Evolutionary conservation across 306 rosid species (phyloP), one percentile per base, ranked within the genome.

Genomic region (Trifolium subterraneum): DNA sequence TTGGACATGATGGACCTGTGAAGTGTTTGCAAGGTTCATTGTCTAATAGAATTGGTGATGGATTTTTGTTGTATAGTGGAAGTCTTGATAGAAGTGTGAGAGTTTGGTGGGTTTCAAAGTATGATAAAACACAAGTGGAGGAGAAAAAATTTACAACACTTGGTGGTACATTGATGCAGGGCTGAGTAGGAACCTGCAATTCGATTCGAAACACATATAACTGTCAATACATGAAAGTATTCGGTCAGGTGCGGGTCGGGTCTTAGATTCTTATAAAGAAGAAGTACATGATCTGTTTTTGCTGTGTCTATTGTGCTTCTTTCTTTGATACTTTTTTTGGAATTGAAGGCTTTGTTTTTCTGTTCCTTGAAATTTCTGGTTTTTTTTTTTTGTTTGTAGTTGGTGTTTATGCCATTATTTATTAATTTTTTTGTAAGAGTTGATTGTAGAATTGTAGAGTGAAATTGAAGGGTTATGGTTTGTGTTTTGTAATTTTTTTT

Each of bases 41-140:
- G 7, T 68, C 83, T 14, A 79, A 64, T 71, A 82, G 80, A 70
- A 81, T 91, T 77, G 96, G 93, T 5, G 89, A 80, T 9, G 98
- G 98, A 1, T 88, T 94, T 74, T 80, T 94, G 80, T 72, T 94
- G 14, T 94, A 94, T 5, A 94, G 97, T 82, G 98, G 98, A 59
- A 86, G 98, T 70, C 92, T 94, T 76, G 98, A 94, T 22, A 91
- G 70, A 79, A 94, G 90, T 78, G 82, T 94, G 45, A 90, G 98
- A 62, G 97, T 87, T 80, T 94, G 98, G 98, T 94, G 98, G 98
- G 98, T 94, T 85, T 81, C 97, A 6, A 84, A 59, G 78, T 59
- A 80, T 73, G 77, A 72, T 39, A 14, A 54, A 48, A 29, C 16
- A 61, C 13, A 51, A 7, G 73, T 38, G 1, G 65, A 68, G 23